These are phyloP conservation scores for Dovyalis caffra DNA, from an alignment of 345 rosid species.

Conservation along the genomic window DNA sequence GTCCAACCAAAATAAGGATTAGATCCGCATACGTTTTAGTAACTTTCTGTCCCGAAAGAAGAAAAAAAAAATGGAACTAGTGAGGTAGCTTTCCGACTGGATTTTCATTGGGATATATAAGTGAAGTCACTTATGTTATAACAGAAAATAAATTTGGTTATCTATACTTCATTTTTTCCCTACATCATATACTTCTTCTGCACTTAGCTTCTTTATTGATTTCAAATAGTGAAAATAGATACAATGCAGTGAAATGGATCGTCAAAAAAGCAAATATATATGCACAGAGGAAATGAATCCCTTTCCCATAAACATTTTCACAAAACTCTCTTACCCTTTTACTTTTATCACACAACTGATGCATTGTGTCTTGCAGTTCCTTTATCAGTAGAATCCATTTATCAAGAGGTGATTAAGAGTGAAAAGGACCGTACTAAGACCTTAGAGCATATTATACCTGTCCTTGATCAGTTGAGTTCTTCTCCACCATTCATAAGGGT, in stretches of 20 bases:
- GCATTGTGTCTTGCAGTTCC: slow-evolving; percentile 51
- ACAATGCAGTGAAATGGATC: no score
- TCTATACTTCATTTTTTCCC: neutral
- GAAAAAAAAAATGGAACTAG: neutral
- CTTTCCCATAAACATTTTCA: neutral
- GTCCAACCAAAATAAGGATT: neutral
- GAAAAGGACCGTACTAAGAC: slow-evolving; percentile 73
- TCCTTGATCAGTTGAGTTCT: slow-evolving; percentile 54
- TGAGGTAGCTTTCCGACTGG: neutral
- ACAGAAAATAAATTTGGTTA: neutral
- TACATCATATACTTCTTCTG: no score
- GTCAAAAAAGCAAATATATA: neutral
- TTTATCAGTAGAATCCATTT: slow-evolving; percentile 60
- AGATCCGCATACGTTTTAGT: neutral
- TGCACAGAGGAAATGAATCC: neutral
- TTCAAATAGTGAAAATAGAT: no score
- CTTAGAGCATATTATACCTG: slow-evolving; percentile 63
- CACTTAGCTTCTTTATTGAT: no score
- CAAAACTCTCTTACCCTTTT: slow-evolving; percentile 6
- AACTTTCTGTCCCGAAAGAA: neutral
- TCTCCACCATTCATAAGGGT: slow-evolving; percentile 46
- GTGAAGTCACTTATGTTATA: neutral
- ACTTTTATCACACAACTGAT: neutral
- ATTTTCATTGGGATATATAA: neutral
- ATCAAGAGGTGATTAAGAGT: slow-evolving; percentile 75